Evolutionary conservation across 1,139 yeast species (phyloP), one percentile per base, ranked within the genome.

Genomic region (Hanseniaspora gamundiae): DNA sequence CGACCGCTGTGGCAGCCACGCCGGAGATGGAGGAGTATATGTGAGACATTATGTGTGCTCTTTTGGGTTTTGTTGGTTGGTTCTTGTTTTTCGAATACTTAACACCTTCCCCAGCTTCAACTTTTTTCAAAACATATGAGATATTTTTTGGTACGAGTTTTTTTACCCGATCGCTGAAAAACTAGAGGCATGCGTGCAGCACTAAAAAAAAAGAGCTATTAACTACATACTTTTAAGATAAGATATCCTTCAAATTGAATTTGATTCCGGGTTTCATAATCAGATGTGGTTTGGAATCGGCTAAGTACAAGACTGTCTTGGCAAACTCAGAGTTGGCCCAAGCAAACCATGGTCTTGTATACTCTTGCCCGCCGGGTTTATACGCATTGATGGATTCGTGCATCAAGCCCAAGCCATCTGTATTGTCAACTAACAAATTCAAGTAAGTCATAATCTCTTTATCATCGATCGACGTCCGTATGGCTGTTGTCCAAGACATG

Each of bases 241-340:
- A 33, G 10, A 33, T 14, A 17, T 17, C 13, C 3, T 33, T 17
- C 9, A 33, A 10, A 17, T 14, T n/a, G 16, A 17, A 33, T 17
- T 33, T 19, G 14, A 19, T 22, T 7, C 2, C 66, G 60, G 21
- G 21, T 42, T 72, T 74, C 57, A 82, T 80, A 14, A 85, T 72
- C 52, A 85, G 64, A 55, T 82, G 76, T 0, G 94, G 94, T 56
- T 81, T 84, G 39, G 83, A 65, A 46, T 71, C 65, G 0, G 94
- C 91, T 51, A 86, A 66, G 55, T 85, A 79, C 42, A 86, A 59
- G 9, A 86, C 78, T 0, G 94, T 81, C 59, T 81, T 83, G 10
- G 91, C 95, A 62, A 86, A 85, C 60, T 86, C 95, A 1, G 94
- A 78, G 58, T 86, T 87, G 54, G 94, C 85, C 95, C 95, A 87